Base-by-base conservation (phyloP, 108 stramenopile species). In the Cyclotella distinguenda region DNA sequence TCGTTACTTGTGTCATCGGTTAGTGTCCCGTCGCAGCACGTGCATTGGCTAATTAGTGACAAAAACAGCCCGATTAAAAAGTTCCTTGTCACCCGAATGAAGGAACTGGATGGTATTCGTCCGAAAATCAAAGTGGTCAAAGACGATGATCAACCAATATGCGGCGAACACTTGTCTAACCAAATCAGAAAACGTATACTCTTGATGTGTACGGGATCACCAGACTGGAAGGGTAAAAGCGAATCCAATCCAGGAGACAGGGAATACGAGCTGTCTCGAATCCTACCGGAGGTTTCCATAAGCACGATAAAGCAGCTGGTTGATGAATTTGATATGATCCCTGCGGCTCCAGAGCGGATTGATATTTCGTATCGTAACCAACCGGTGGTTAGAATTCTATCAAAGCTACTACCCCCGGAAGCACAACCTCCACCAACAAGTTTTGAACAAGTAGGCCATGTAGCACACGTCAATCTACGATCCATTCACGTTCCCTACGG, bases 381-480 rank as follows among this genome's bases (percentile, higher is more conserved):
- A 43, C 73, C 90, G 3, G 78, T 81, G 48, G 59, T 66, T 11
- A 86, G 88, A 39, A 81, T 92, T 19, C 46, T 95, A 8, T 51
- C 61, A 18, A 73, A 79, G 28, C 42, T 97, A 16, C 65, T 97
- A 7, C 89, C 92, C 25, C 38, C 51, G 15, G 39, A 64, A 9
- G 67, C 47, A 7, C 76, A 80, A 1, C 86, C 93, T 22, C 76
- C 86, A 15, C 94, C 94, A 30, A 72, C 91, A 9, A 72, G 93
- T 0, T 99, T 92, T 65, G 99, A 99, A 80, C 86, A 84, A 51
- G 91, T 89, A 38, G 99, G 97, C 10, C 97, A 99, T 68, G 78
- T 99, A 9, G 95, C 93, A 0, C 99, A 99, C 70, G 51, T 99
- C 42, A 99, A 99, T 76, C 84, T 99, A 18, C 85, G 82, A 32